phyloP scores from a whole-genome alignment of 768 basidiomycete species.

The Cubamyces sp. region DNA sequence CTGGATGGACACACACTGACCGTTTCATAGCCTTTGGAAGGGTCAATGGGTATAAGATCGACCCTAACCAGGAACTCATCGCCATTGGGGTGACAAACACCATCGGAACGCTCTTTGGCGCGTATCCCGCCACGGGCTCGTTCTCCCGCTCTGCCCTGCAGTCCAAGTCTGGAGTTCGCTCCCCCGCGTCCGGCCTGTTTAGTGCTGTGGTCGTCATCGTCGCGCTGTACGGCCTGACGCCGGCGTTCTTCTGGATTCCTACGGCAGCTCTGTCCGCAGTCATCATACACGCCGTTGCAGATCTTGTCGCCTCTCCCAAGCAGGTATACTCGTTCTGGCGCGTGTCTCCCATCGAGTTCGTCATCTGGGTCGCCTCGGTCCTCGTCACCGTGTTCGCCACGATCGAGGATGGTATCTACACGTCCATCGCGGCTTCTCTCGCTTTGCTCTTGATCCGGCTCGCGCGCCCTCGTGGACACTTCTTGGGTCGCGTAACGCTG shows the following conservation, averaged over 20 bases:
- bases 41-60: conserved; percentile 90
- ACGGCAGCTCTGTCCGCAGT: conserved; percentile 80
- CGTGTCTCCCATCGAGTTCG: conserved; percentile 86
- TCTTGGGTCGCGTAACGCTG: conserved; percentile 79
- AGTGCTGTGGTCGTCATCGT: conserved; percentile 88
- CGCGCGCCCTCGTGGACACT: conserved; percentile 84
- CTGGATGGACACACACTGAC: background rate
- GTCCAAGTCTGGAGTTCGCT: conserved; percentile 92
- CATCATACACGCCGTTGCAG: conserved; percentile 89
- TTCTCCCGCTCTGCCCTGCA: conserved; percentile 96
- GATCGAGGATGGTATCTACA: conserved; percentile 91
- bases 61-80: conserved; percentile 92
- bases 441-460: conserved; percentile 86
- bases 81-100: conserved; percentile 97
- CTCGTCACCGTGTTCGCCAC: conserved; percentile 86
- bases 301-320: conserved; percentile 82
- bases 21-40: conserved; percentile 81
- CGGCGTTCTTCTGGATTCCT: conserved; percentile 89
- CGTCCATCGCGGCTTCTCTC: conserved; percentile 75
- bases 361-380: conserved; percentile 87
- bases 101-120: conserved; percentile 83
- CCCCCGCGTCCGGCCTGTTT: conserved; percentile 84
- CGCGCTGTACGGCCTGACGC: conserved; percentile 90
- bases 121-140: conserved; percentile 95
- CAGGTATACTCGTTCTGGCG: conserved; percentile 91